Percentiles rank a stretch among this genome's conserved stretches.
Conservation (phyloP, 1,284 basidiomycete species). For the Rugosomyces carneus region DNA sequence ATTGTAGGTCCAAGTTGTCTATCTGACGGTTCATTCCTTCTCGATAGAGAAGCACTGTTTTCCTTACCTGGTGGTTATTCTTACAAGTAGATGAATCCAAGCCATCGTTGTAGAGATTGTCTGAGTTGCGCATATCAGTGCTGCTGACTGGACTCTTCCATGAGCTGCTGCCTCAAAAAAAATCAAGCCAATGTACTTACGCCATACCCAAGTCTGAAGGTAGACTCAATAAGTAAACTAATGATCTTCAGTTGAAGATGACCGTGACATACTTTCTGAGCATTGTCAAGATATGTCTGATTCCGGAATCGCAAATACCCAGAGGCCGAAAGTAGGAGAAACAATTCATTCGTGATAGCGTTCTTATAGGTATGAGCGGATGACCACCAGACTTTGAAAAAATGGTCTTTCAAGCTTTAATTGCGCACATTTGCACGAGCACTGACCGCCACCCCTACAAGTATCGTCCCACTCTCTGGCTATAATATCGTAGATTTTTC, state of each 20-base stretch:
- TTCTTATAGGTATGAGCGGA: slow-evolving; percentile 50
- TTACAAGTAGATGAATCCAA: slow-evolving; percentile 31
- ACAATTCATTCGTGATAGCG: slow-evolving; percentile 52
- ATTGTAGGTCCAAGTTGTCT: slow-evolving; percentile 54
- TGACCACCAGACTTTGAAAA: slow-evolving; percentile 46
- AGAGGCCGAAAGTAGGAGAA: slow-evolving; percentile 41
- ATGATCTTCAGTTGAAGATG: not conserved
- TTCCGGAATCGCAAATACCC: slow-evolving; percentile 36
- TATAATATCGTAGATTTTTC: slow-evolving; percentile 43
- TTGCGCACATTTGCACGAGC: not conserved
- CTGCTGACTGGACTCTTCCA: slow-evolving; percentile 29
- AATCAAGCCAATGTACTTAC: slow-evolving; percentile 25
- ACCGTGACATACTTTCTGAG: slow-evolving; percentile 29
- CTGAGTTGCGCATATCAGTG: slow-evolving; percentile 43
- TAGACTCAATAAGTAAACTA: not conserved
- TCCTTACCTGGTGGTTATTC: slow-evolving; percentile 40
- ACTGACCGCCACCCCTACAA: slow-evolving; percentile 36
- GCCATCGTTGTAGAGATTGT: slow-evolving; percentile 48
- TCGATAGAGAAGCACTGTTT: not conserved
- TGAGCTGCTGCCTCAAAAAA: slow-evolving; percentile 1
- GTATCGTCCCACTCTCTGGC: slow-evolving; percentile 40
- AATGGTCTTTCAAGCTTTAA: not conserved
- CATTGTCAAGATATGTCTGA: slow-evolving; percentile 39
- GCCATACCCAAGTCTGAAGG: slow-evolving; percentile 36
- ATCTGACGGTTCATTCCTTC: not conserved